A percentile compares a stretch with the other conserved stretches of the same genome.
Conservation (phyloP, 805 yeast species). For the Metschnikowia peoriensis region DNA sequence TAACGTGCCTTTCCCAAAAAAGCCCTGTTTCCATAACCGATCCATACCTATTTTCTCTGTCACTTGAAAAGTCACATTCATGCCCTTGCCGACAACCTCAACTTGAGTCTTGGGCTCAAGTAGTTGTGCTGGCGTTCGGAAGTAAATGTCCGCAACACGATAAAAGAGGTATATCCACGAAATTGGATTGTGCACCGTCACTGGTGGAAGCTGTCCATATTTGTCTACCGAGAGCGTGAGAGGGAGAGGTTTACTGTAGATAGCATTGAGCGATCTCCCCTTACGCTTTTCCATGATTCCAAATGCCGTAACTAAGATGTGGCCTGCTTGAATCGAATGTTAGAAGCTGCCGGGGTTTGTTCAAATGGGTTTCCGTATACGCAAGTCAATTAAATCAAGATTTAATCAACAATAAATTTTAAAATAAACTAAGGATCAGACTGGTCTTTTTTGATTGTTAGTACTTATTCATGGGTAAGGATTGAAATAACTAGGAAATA, state of each 20-base stretch:
- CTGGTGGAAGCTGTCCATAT: slow-evolving; percentile 47
- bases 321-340: neutral
- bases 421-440: neutral
- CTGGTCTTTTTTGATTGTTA: slow-evolving; percentile 4
- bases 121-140: slow-evolving; percentile 27
- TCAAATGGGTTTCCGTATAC: neutral
- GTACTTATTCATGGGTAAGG: neutral
- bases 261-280: slow-evolving; percentile 28
- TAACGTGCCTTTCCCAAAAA: slow-evolving; percentile 88
- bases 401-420: neutral
- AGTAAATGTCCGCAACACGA: slow-evolving; percentile 24
- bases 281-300: slow-evolving; percentile 31
- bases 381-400: neutral
- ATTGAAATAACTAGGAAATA: neutral
- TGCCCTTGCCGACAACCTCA: slow-evolving; percentile 10
- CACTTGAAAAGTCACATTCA: slow-evolving; percentile 40
- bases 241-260: slow-evolving; percentile 56
- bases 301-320: neutral
- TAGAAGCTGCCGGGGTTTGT: slow-evolving; percentile 2
- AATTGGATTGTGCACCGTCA: slow-evolving; percentile 65
- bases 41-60: slow-evolving; percentile 45
- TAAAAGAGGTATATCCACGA: slow-evolving; percentile 54
- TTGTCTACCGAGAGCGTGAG: slow-evolving; percentile 38
- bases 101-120: slow-evolving; percentile 21
- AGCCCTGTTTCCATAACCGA: slow-evolving; percentile 78